A percentile compares a stretch with the other conserved stretches of the same genome.
Conservation (phyloP, 1,139 yeast species). For the Suhomyces anneliseae region DNA sequence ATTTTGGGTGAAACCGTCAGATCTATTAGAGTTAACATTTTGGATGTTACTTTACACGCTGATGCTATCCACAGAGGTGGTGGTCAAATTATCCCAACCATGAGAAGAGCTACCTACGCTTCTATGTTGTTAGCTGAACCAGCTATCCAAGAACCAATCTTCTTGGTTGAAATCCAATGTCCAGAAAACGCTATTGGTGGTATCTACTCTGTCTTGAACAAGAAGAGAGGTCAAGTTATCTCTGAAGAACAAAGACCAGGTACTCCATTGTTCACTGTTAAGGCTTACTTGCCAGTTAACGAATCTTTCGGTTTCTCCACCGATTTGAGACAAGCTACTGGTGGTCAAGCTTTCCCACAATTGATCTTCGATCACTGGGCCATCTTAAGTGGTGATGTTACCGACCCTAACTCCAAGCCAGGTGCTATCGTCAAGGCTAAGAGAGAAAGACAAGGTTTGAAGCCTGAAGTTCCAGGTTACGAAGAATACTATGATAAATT, state of each 20-base stretch:
- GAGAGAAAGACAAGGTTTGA: slow-evolving; percentile 97
- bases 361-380: slow-evolving; percentile 99
- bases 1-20: slow-evolving; percentile 94
- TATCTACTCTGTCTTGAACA: slow-evolving; percentile 99
- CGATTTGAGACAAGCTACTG: slow-evolving; percentile 99
- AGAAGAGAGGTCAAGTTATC: slow-evolving; percentile 99
- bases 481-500: slow-evolving; percentile 99
- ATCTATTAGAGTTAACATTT: slow-evolving; percentile 95
- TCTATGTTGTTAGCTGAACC: slow-evolving; percentile 98
- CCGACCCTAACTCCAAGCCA: slow-evolving; percentile 90
- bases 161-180: slow-evolving; percentile 99
- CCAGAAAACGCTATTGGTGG: slow-evolving; percentile 99
- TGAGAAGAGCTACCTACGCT: slow-evolving; percentile 99
- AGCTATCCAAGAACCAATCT: slow-evolving; percentile 98
- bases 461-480: slow-evolving; percentile 97
- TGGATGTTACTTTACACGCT: slow-evolving; percentile 99
- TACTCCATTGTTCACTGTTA: slow-evolving; percentile 98
- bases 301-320: slow-evolving; percentile 99
- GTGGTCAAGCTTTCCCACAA: slow-evolving; percentile 99
- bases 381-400: slow-evolving; percentile 85
- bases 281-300: slow-evolving; percentile 99
- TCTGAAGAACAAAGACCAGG: slow-evolving; percentile 99
- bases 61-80: slow-evolving; percentile 99
- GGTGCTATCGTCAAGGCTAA: slow-evolving; percentile 87
- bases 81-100: slow-evolving; percentile 99